A percentile compares a stretch with the other conserved stretches of the same genome.
Evolutionary conservation across 208 protist genomes (phyloP).

Genomic region (Ichthyophonus hoferi): DNA sequence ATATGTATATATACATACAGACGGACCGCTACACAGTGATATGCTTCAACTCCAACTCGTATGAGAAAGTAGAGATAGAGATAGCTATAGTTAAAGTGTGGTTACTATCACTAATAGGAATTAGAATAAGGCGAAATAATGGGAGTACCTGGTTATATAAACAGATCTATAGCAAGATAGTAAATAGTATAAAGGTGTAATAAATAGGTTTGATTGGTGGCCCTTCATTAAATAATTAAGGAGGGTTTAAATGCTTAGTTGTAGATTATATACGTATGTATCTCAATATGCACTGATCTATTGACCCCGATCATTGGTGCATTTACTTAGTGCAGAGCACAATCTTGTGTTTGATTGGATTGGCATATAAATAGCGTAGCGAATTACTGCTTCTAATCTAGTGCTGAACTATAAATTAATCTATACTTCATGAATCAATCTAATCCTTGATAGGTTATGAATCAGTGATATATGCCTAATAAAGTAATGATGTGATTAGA

Average conservation of each 20-base stretch:
- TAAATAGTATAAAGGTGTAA: neutral
- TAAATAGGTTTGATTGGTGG: neutral
- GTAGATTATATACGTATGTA: neutral
- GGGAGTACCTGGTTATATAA: conserved; percentile 31
- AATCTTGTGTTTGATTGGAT: too few species aligned
- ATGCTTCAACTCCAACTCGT: neutral
- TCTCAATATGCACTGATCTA: neutral
- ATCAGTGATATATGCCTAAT: too few species aligned
- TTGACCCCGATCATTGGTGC: too few species aligned
- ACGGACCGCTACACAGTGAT: neutral
- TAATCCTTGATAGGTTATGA: too few species aligned
- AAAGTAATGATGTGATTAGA: too few species aligned
- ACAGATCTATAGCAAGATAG: conserved; percentile 18
- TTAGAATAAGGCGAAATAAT: neutral
- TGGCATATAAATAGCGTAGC: too few species aligned
- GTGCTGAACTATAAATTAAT: too few species aligned
- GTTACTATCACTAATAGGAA: neutral
- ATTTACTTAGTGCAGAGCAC: too few species aligned
- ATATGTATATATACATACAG: neutral
- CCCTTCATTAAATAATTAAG: neutral
- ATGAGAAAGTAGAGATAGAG: conserved; percentile 30
- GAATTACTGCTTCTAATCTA: too few species aligned
- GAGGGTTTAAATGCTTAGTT: neutral
- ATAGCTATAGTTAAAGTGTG: conserved; percentile 32
- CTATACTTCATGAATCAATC: too few species aligned